Conservation (phyloP, 768 basidiomycete species). For the Amanita molliuscula region DNA sequence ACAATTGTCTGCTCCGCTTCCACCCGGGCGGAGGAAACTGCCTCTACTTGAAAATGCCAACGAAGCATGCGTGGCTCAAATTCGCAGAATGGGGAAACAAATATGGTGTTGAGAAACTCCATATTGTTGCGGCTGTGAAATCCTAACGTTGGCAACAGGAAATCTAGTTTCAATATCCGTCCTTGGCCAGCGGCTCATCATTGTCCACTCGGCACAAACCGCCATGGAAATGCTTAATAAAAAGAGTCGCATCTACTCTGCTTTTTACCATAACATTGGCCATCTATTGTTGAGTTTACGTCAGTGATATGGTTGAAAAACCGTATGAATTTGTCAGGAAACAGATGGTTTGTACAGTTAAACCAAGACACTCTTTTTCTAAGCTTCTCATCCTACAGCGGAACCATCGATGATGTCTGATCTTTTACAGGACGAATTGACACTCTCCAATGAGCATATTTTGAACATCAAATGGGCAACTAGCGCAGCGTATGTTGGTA, state of each 20-base stretch:
- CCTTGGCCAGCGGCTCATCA: slow-evolving; percentile 18
- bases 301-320: slow-evolving; percentile 22
- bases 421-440: slow-evolving; percentile 17
- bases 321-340: slow-evolving; percentile 24
- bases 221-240: slow-evolving; percentile 41
- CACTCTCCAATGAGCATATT: slow-evolving; percentile 20
- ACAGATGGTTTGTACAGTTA: slow-evolving; percentile 19
- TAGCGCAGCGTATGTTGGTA: slow-evolving; percentile 17
- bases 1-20: slow-evolving; percentile 17
- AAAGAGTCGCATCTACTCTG: slow-evolving; percentile 43
- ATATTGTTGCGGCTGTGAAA: no score
- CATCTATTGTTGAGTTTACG: no score
- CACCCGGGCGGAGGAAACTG: slow-evolving; percentile 30
- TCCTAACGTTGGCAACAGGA: neutral
- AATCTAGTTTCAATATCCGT: slow-evolving; percentile 2
- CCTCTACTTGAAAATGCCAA: slow-evolving; percentile 39
- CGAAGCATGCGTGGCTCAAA: slow-evolving; percentile 28
- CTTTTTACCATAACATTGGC: no score
- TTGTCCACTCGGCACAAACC: slow-evolving; percentile 28
- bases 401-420: slow-evolving; percentile 25
- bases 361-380: neutral
- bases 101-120: slow-evolving; percentile 18
- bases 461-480: slow-evolving; percentile 33
- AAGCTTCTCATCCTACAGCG: slow-evolving; percentile 16
- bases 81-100: slow-evolving; percentile 31